Base-by-base conservation (phyloP, 2,329 filamentous ascomycete species). In the Tothia fuscella region DNA sequence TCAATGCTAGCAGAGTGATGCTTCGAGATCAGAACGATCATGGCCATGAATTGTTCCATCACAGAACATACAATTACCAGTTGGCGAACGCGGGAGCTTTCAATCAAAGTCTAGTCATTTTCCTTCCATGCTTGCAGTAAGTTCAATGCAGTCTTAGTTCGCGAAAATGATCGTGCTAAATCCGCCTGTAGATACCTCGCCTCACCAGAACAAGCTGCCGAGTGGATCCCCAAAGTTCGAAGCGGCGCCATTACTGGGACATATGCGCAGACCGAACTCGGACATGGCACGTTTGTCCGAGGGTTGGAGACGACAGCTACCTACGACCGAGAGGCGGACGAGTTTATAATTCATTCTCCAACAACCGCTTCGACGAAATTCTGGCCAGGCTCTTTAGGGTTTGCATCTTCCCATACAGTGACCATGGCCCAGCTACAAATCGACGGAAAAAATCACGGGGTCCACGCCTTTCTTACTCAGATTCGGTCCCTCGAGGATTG, bases 341-440 rank as follows among this genome's bases (percentile, higher is more conserved):
- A 68, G 22, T 72, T 72, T 43, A 55, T 66, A 21, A 56, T 72
- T 9, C 66, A 71, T 51, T 70, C 66, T 47, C 69, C 69, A 10
- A 66, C 64, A 20, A 50, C 72, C 17, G 71, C 68, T 1, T 63
- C 68, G 2, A 70, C 65, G 48, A 71, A 72, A 53, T 72, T 66
- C 67, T 72, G 69, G 68, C 71, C 71, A 51, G 69, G 68, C 1
- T 61, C 62, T 2, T 59, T 72, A 54, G 68, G 68, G 2, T 57
- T 66, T 20, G 69, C 66, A 13, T 68, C 68, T 13, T 71, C 69
- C 43, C 67, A 72, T 57, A 64, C 68, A 24, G 70, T 73, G 46
- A 67, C 72, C 1, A 66, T 72, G 17, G 69, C 68, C 25, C 68
- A 71, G 45, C 53, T 72, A 1, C 52, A 69, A 22, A 52, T 71